These are phyloP conservation scores for Yamadazyma oceani DNA, from an alignment of 1,139 yeast genomes.

Conservation along the genomic window DNA sequence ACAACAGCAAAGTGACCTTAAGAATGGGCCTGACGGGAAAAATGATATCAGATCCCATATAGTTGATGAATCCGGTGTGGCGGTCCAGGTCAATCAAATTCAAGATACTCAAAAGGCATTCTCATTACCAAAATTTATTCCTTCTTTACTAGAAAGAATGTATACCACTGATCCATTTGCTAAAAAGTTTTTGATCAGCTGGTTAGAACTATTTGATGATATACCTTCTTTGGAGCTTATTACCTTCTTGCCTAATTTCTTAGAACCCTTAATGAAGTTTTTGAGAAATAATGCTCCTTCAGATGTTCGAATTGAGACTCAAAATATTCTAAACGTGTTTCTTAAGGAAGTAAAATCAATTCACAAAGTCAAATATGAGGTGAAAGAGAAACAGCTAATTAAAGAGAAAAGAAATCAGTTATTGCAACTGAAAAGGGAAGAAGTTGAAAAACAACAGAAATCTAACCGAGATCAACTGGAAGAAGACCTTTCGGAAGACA, in stretches of 20 bases:
- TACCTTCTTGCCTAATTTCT: constrained; percentile 82
- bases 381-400: constrained; percentile 32
- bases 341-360: constrained; percentile 79
- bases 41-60: constrained; percentile 43
- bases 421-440: not conserved
- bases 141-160: constrained; percentile 84
- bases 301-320: constrained; percentile 87
- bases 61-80: constrained; percentile 50
- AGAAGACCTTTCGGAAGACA: constrained; percentile 23
- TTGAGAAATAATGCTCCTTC: constrained; percentile 76
- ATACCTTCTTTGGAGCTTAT: constrained; percentile 90
- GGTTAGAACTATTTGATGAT: constrained; percentile 88
- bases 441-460: not conserved
- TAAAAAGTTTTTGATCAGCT: constrained; percentile 84
- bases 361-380: constrained; percentile 61
- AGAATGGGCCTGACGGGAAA: constrained; percentile 31
- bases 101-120: constrained; percentile 76
- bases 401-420: constrained; percentile 13
- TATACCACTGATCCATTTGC: constrained; percentile 93
- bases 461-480: no score
- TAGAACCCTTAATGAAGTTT: constrained; percentile 82
- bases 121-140: constrained; percentile 84
- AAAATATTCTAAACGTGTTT: constrained; percentile 70
- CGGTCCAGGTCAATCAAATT: constrained; percentile 59
- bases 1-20: constrained; percentile 45